Conservation (phyloP, 371 early-diverging fungal genomes). For the Mortierella polycephala region DNA sequence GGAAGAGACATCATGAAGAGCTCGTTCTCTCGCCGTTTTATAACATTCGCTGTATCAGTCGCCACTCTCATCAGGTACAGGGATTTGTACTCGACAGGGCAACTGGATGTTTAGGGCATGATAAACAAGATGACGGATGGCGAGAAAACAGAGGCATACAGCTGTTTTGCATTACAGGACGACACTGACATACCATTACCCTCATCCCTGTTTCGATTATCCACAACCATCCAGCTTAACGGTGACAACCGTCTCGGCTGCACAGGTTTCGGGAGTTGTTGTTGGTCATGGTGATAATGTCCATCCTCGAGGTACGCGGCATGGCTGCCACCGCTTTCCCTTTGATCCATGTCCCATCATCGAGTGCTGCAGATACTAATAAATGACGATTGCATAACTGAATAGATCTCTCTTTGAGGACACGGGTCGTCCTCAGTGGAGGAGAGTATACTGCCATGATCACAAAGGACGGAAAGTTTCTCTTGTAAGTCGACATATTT, state of each 20-base stretch:
- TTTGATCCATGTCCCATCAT: not conserved
- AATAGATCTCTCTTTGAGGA: constrained; percentile 35
- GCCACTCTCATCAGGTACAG: too few species aligned
- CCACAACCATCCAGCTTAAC: constrained; percentile 15
- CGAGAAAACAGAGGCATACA: too few species aligned
- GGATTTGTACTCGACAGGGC: too few species aligned
- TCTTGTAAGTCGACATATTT: constrained; percentile 25
- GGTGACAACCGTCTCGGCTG: constrained; percentile 19
- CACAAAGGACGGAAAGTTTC: constrained; percentile 40
- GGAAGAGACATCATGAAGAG: too few species aligned
- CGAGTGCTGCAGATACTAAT: not conserved
- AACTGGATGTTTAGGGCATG: too few species aligned
- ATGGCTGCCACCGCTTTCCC: not conserved
- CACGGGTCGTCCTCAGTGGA: constrained; percentile 47
- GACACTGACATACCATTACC: too few species aligned
- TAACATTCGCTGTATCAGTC: too few species aligned
- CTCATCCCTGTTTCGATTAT: not conserved
- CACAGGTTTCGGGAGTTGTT: constrained; percentile 24
- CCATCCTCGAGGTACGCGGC: constrained; percentile 26
- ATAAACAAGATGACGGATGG: too few species aligned
- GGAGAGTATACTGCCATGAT: constrained; percentile 44
- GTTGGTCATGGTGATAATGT: constrained; percentile 22
- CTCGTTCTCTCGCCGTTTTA: too few species aligned
- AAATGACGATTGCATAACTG: not conserved
- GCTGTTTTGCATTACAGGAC: too few species aligned